A percentile compares a stretch with the other conserved stretches of the same genome.
These are phyloP conservation scores for Dujonia santamariae DNA, from an alignment of 1,139 yeast genomes.

Conservation along the genomic window DNA sequence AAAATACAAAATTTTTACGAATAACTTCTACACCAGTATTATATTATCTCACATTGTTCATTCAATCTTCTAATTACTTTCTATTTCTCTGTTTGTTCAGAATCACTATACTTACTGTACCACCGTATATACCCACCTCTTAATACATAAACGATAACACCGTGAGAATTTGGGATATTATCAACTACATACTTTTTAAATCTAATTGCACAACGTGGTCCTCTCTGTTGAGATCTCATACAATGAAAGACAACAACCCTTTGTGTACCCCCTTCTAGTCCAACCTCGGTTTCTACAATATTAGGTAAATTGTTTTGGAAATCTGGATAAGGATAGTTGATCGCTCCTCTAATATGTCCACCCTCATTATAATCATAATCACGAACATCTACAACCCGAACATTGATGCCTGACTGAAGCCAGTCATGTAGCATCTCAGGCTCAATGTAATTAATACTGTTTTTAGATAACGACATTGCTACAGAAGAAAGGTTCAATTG, in stretches of 20 bases:
- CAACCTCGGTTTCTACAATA: conserved; percentile 3
- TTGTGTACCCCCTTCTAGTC: not conserved
- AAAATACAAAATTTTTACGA: too few relatives aligned
- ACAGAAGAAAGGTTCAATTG: too few relatives aligned
- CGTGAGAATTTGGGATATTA: not conserved
- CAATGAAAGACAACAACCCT: conserved; percentile 7
- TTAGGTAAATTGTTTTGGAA: conserved; percentile 4
- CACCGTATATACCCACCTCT: conserved; percentile 7
- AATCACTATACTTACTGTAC: conserved; percentile 4
- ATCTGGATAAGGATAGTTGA: conserved; percentile 7
- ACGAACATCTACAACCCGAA: conserved; percentile 7
- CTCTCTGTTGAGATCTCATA: conserved; percentile 9
- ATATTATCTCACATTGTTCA: not conserved
- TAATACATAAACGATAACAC: conserved; percentile 4
- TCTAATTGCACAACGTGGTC: conserved; percentile 8
- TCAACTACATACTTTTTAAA: conserved; percentile 5
- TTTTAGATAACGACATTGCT: conserved; percentile 2
- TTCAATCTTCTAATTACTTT: not conserved
- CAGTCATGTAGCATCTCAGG: conserved; percentile 7
- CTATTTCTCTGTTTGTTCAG: conserved; percentile 1
- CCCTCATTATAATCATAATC: conserved; percentile 9
- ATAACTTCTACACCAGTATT: too few relatives aligned
- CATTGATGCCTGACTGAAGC: conserved; percentile 2
- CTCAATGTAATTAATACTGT: conserved; percentile 4
- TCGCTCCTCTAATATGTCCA: conserved; percentile 8